Conservation (phyloP, 176 grass and related monocot genomes). For the Aegilops sharonensis region DNA sequence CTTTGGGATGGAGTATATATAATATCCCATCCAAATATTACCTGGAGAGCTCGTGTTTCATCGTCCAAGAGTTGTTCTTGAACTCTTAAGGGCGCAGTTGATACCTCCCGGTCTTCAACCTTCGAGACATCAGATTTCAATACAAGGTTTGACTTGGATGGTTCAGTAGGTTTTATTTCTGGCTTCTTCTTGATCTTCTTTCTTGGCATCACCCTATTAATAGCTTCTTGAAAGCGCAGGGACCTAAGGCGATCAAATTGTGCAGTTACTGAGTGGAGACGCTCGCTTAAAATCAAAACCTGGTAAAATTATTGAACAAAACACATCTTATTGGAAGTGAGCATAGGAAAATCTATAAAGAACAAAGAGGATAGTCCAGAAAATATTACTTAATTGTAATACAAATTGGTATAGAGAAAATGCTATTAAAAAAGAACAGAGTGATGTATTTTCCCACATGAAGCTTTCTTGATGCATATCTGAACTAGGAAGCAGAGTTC, state of each 20-base stretch:
- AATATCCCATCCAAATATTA: conserved; percentile 23
- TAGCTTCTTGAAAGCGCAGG: conserved; percentile 85
- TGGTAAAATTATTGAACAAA: conserved; percentile 28
- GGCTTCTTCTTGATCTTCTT: conserved; percentile 68
- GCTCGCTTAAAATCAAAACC: conserved; percentile 93
- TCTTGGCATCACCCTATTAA: conserved; percentile 80
- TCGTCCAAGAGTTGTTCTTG: conserved; percentile 91
- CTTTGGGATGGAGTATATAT: too few relatives aligned
- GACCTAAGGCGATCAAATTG: conserved; percentile 85
- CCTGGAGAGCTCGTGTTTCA: conserved; percentile 83
- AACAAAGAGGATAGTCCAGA: background rate
- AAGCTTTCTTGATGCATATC: background rate
- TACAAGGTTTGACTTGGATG: conserved; percentile 42
- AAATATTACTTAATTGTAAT: background rate
- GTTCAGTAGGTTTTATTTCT: conserved; percentile 48
- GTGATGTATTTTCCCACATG: background rate
- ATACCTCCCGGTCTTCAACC: conserved; percentile 51
- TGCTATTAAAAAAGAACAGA: background rate
- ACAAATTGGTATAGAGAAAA: background rate
- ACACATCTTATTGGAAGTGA: conserved; percentile 8
- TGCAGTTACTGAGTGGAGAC: conserved; percentile 76
- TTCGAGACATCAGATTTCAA: conserved; percentile 55
- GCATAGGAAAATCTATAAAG: conserved; percentile 9
- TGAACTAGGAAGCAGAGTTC: background rate
- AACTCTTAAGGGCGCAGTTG: conserved; percentile 55